Percentiles rank a stretch among this genome's conserved stretches.
phyloP scores from a whole-genome alignment of 805 yeast genomes.

The Zygosaccharomyces kombuchaensis region DNA sequence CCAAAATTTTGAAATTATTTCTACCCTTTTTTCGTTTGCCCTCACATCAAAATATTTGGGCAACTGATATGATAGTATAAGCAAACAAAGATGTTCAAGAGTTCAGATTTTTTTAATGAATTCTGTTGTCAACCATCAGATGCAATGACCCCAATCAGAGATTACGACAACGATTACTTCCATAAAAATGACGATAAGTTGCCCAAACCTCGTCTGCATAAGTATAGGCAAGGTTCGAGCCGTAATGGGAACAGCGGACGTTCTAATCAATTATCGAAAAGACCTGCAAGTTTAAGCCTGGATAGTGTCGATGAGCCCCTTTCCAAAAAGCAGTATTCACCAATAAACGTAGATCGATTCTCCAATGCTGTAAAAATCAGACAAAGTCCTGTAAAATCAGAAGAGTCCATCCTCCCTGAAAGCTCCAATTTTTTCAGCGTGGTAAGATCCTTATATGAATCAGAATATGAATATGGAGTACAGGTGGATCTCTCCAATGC shows the following conservation, averaged over 20 bases:
- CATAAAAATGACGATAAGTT: constrained; percentile 25
- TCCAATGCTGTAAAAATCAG: constrained; percentile 2
- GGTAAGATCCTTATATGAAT: constrained; percentile 30
- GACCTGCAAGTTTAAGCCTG: constrained; percentile 29
- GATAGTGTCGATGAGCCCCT: constrained; percentile 6
- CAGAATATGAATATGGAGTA: constrained; percentile 36
- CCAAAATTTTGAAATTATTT: background rate
- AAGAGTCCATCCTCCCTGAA: constrained; percentile 2
- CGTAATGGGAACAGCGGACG: background rate
- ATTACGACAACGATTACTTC: constrained; percentile 29
- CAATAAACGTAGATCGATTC: constrained; percentile 17
- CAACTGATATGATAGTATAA: background rate
- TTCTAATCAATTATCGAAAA: constrained; percentile 10
- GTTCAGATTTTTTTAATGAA: constrained; percentile 24
- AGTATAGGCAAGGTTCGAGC: constrained; percentile 3
- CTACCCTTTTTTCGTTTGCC: background rate
- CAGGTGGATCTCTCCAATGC: constrained; percentile 30
- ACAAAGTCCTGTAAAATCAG: constrained; percentile 1
- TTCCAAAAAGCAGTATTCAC: constrained; percentile 37
- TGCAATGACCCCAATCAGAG: constrained; percentile 33
- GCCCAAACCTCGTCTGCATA: constrained; percentile 13
- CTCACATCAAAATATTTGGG: background rate
- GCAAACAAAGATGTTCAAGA: constrained; percentile 25
- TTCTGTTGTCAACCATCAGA: constrained; percentile 22
- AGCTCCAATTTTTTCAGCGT: constrained; percentile 18